phyloP scores from a whole-genome alignment of 371 early-diverging fungal genomes.

The Circinella umbellata region DNA sequence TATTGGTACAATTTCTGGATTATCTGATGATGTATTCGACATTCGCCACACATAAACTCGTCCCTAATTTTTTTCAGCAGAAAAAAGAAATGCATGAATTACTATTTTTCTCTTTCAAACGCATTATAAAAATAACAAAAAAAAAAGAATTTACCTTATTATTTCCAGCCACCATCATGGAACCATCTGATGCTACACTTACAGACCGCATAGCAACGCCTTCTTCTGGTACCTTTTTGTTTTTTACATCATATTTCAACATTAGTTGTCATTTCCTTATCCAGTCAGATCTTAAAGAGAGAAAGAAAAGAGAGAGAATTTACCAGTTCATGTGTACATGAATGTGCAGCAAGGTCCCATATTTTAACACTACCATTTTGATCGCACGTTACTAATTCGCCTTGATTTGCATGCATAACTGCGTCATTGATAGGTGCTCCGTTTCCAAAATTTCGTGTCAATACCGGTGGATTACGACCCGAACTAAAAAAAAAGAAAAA shows the following conservation, averaged over 20 bases:
- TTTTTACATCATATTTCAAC: background rate
- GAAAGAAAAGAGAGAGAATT: background rate
- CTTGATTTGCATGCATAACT: conserved; percentile 95
- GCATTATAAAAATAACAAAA: background rate
- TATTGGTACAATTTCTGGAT: conserved; percentile 74
- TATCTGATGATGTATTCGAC: conserved; percentile 55
- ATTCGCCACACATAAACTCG: conserved; percentile 86
- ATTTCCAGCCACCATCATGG: conserved; percentile 88
- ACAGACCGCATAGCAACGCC: conserved; percentile 90
- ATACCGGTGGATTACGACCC: conserved; percentile 61
- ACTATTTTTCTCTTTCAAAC: background rate
- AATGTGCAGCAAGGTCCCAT: conserved; percentile 92
- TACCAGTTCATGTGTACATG: conserved; percentile 87
- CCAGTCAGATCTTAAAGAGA: background rate
- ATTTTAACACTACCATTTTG: conserved; percentile 91
- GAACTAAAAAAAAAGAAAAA: conserved; percentile 16
- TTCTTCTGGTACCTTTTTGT: conserved; percentile 77
- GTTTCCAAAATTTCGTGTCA: conserved; percentile 87
- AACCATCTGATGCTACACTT: conserved; percentile 89
- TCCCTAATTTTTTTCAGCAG: conserved; percentile 56
- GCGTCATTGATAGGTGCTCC: conserved; percentile 92
- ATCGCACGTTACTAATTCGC: conserved; percentile 93
- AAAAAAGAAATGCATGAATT: background rate
- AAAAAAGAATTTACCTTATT: conserved; percentile 68
- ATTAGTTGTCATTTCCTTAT: no score